Base-by-base conservation (phyloP, 768 basidiomycete genomes). In the Trametes elegans region DNA sequence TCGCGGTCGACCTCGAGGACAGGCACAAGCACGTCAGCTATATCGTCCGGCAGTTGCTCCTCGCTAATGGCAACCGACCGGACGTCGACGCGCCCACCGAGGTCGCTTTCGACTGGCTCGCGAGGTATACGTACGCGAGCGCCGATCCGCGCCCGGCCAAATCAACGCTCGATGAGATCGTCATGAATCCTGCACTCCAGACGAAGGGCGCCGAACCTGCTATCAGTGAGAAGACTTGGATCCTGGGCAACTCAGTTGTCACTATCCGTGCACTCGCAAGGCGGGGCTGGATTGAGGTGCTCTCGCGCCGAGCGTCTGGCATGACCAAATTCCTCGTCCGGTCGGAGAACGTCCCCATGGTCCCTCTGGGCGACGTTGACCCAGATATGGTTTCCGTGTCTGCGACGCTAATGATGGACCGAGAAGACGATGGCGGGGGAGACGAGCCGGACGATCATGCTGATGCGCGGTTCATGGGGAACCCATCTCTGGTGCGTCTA, bases 101-200 rank as follows among this genome's bases (percentile, higher is more conserved):
- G 66, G 96, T 98, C 31, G 96, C 93, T 71, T 95, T 98, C 66
- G 97, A 99, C 68, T 98, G 95, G 93, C 78, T 99, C 16, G 88
- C 93, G 9, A 80, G 97, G 16, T 97, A 97, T 67, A 88, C 96
- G 0, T 98, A 95, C 64, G 93, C 87, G 13, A 93, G 88, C 64
- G 93, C 93, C 14, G 94, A 97, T 66, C 95, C 96, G 1, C 83
- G 90, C 14, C 93, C 96, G 2, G 83, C 93, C 1, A 79, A 77
- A 28, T 92, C 91, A 1, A 76, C 87, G 46, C 78, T 98, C 50
- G 82, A 79, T 58, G 88, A 94, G 31, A 82, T 94, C 48, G 78
- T 96, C 46, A 85, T 87, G 80, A 82, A 81, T 43, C 77, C 82
- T 2, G 70, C 71, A 44, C 43, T 52, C 31, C 63, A 60, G 28